Percentiles rank a stretch among this genome's conserved stretches.
Evolutionary conservation across 441 rosid genomes (phyloP).

Genomic region (Theobroma grandiflorum): DNA sequence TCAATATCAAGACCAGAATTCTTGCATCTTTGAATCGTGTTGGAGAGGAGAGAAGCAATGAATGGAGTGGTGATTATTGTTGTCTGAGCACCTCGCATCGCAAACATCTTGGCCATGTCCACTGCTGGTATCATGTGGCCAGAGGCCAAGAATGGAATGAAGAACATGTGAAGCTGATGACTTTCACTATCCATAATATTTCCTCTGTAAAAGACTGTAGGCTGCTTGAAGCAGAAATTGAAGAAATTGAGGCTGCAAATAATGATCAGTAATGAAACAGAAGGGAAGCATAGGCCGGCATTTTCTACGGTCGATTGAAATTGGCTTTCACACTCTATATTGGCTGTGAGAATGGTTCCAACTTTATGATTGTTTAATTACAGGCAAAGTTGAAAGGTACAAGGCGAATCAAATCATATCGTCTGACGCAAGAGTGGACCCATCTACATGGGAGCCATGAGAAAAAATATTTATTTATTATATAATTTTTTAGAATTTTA

Average conservation of each 20-base stretch:
- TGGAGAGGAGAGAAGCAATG: constrained; percentile 40
- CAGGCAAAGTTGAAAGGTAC: too few relatives aligned
- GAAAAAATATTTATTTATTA: too few relatives aligned
- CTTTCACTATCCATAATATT: constrained; percentile 34
- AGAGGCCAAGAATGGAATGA: constrained; percentile 61
- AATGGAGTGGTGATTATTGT: constrained; percentile 54
- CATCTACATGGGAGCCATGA: too few relatives aligned
- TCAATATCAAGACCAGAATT: constrained; percentile 34
- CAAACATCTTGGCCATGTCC: constrained; percentile 66
- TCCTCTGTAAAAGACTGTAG: constrained; percentile 33
- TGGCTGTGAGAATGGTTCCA: not conserved
- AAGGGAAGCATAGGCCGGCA: not conserved
- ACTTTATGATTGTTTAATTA: not conserved
- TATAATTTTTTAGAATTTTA: too few relatives aligned
- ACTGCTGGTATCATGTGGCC: constrained; percentile 64
- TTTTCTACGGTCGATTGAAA: not conserved
- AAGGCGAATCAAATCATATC: not conserved
- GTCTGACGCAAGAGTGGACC: not conserved
- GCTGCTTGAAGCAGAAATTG: not conserved
- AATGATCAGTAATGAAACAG: constrained; percentile 16
- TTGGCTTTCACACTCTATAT: too few relatives aligned
- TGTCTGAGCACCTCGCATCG: constrained; percentile 45
- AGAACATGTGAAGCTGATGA: constrained; percentile 40
- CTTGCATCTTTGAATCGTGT: constrained; percentile 39
- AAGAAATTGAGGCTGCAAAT: not conserved